Evolutionary conservation across 345 rosid genomes (phyloP).

Genomic region (Brassica incana): DNA sequence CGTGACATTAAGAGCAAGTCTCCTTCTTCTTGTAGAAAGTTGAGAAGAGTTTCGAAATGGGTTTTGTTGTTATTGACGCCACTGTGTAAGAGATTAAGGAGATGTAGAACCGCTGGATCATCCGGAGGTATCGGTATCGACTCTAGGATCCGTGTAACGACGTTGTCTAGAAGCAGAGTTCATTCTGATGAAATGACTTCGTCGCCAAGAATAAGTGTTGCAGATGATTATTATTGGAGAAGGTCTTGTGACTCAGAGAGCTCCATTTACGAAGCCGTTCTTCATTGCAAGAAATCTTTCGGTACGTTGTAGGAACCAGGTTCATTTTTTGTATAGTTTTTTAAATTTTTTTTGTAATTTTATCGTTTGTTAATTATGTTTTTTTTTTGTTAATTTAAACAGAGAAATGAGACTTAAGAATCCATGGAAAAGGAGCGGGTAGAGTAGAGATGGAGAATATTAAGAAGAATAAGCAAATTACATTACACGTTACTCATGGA

Average conservation of each 20-base stretch:
- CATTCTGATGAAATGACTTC: conserved; percentile 58
- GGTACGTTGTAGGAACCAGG: conserved; percentile 39
- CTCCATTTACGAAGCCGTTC: conserved; percentile 92
- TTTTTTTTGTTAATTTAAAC: conserved; percentile 7
- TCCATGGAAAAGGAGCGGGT: conserved; percentile 28
- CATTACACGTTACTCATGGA: conserved; percentile 41
- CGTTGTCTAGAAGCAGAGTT: conserved; percentile 41
- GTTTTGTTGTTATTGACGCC: conserved; percentile 64
- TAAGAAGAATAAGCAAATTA: conserved; percentile 22
- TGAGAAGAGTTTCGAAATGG: conserved; percentile 56
- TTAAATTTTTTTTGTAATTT: not conserved
- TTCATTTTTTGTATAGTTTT: not conserved
- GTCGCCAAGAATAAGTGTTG: conserved; percentile 71
- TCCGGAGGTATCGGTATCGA: conserved; percentile 38
- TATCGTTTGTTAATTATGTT: not conserved
- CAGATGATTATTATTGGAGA: conserved; percentile 61
- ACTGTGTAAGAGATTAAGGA: conserved; percentile 53
- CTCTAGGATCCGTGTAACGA: conserved; percentile 33
- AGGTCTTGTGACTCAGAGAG: conserved; percentile 83
- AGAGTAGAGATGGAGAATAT: conserved; percentile 34
- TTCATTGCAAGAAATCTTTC: conserved; percentile 90
- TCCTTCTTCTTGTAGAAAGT: conserved; percentile 46
- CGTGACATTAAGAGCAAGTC: conserved; percentile 31
- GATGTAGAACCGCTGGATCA: conserved; percentile 47
- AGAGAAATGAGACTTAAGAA: conserved; percentile 27